These are phyloP conservation scores for Fistulina hepatica DNA, from an alignment of 1,284 basidiomycete genomes.

Conservation along the genomic window DNA sequence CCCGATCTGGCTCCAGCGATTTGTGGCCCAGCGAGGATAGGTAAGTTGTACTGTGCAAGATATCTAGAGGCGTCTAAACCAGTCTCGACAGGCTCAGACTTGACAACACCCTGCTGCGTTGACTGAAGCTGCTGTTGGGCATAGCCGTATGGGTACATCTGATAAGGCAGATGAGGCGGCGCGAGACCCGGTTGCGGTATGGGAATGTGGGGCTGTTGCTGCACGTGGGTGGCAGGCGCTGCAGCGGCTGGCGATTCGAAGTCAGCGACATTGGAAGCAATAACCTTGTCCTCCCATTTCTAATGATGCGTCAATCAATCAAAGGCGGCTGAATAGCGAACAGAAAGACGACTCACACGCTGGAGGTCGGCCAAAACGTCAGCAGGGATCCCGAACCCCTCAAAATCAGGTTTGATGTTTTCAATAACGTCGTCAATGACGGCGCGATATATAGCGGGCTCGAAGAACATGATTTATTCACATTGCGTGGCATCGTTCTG, in stretches of 20 bases:
- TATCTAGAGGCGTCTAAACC: conserved; percentile 50
- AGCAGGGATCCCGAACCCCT: conserved; percentile 92
- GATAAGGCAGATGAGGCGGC: conserved; percentile 29
- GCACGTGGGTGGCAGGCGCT: conserved; percentile 32
- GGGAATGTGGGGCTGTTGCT: conserved; percentile 21
- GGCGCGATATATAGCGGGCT: conserved; percentile 85
- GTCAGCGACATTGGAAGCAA: conserved; percentile 88
- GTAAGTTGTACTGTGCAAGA: conserved; percentile 38
- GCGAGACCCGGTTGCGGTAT: conserved; percentile 39
- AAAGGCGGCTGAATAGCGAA: conserved; percentile 5
- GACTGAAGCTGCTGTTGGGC: conserved; percentile 24
- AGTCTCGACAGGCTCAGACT: conserved; percentile 55
- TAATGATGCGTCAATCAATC: conserved; percentile 24
- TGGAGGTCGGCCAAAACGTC: conserved; percentile 85
- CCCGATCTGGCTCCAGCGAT: conserved; percentile 35
- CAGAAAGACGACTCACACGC: conserved; percentile 46
- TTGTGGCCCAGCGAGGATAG: conserved; percentile 55
- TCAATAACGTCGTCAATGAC: conserved; percentile 96
- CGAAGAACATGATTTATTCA: conserved; percentile 47
- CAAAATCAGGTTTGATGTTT: conserved; percentile 87
- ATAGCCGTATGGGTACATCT: conserved; percentile 38
- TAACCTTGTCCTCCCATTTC: conserved; percentile 93
- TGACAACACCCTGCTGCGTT: conserved; percentile 46
- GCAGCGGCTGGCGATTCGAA: conserved; percentile 57
- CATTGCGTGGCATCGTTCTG: conserved; percentile 44